phyloP scores from a whole-genome alignment of 306 rosid species.

The Quercus robur region DNA sequence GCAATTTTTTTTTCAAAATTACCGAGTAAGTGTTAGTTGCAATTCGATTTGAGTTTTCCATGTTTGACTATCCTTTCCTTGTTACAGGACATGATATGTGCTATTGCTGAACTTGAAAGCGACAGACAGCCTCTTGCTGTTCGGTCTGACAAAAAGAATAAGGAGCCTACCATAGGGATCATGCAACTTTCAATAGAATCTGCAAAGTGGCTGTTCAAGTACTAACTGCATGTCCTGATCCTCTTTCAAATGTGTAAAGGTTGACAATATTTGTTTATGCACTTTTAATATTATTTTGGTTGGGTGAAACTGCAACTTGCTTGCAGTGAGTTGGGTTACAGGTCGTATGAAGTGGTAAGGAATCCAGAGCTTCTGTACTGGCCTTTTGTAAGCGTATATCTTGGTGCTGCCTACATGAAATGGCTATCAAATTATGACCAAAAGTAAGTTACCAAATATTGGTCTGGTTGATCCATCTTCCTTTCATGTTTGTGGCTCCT shows the following conservation, averaged over 20 bases:
- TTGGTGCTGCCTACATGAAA: constrained; percentile 79
- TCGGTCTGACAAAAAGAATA: constrained; percentile 34
- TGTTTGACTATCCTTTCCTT: constrained; percentile 7
- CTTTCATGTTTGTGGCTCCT: not conserved
- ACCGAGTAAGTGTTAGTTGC: not conserved
- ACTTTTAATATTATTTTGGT: constrained; percentile 4
- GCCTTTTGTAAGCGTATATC: constrained; percentile 65
- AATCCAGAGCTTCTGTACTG: constrained; percentile 40
- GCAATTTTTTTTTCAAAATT: not conserved
- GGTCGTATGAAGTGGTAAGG: constrained; percentile 36
- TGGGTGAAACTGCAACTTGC: constrained; percentile 23
- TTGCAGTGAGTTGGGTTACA: constrained; percentile 63
- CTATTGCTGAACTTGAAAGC: constrained; percentile 84
- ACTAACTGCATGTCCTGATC: constrained; percentile 11
- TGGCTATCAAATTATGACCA: constrained; percentile 63
- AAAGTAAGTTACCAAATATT: constrained; percentile 45
- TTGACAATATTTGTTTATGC: not conserved
- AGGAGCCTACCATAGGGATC: constrained; percentile 55
- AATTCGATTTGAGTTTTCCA: not conserved
- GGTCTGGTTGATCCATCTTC: not conserved
- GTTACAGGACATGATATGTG: constrained; percentile 72
- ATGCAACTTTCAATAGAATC: constrained; percentile 68
- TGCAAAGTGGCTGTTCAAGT: constrained; percentile 66
- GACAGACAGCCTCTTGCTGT: constrained; percentile 69
- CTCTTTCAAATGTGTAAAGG: constrained; percentile 10